Percentiles rank a stretch among this genome's conserved stretches.
phyloP scores from a whole-genome alignment of 768 basidiomycete species.

The Mycena alexandri region DNA sequence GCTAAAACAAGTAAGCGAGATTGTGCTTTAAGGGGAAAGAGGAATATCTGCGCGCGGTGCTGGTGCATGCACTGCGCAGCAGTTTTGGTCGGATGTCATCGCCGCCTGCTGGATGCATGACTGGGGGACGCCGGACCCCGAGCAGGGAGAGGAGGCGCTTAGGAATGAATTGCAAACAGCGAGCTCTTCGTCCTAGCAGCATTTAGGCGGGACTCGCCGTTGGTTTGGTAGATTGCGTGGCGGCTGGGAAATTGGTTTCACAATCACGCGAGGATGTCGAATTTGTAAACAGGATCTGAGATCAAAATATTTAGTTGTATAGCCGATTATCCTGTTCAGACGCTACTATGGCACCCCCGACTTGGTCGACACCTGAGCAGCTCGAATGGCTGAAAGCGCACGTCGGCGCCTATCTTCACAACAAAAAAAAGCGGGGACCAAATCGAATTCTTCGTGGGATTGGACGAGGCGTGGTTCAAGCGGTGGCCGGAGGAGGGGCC shows the following conservation, averaged over 20 bases:
- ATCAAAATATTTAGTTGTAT: too few relatives aligned
- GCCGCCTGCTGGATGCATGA: background rate
- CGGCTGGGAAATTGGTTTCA: too few relatives aligned
- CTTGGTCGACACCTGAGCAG: background rate
- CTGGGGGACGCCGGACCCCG: background rate
- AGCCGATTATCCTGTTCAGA: too few relatives aligned
- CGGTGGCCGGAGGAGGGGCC: background rate
- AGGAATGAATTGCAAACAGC: too few relatives aligned
- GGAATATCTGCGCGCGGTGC: background rate
- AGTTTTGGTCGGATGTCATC: background rate
- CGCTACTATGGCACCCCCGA: background rate
- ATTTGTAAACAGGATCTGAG: too few relatives aligned
- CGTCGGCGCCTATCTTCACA: background rate
- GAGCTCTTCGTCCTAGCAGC: too few relatives aligned
- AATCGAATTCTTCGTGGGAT: conserved; percentile 1
- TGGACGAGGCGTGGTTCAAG: conserved; percentile 5
- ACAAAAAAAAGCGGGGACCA: background rate
- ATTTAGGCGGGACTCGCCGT: too few relatives aligned
- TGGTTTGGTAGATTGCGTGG: too few relatives aligned
- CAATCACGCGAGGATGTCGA: too few relatives aligned
- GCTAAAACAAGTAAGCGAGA: too few relatives aligned
- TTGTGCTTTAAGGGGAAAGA: too few relatives aligned
- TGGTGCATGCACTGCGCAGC: background rate
- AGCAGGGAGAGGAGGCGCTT: too few relatives aligned
- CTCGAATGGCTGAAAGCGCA: background rate